Evolutionary conservation across 1,139 yeast species (phyloP).

Genomic region (Suhomyces terraborum): DNA sequence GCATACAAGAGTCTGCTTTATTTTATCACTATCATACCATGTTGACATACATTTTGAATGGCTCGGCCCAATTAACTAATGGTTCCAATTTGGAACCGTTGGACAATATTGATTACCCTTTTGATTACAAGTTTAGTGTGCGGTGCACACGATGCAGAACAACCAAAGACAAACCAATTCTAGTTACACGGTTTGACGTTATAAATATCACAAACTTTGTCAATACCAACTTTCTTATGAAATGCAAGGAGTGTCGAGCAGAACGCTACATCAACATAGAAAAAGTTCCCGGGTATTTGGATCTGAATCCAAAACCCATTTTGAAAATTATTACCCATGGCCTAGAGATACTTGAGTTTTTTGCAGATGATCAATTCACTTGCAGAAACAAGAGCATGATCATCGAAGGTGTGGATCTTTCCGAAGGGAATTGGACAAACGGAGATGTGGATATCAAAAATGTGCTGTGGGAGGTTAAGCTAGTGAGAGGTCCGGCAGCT

Average conservation of each 20-base stretch:
- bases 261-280: conserved; percentile 21
- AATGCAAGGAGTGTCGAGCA: conserved; percentile 22
- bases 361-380: conserved; percentile 23
- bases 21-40: conserved; percentile 6
- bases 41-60: conserved; percentile 11
- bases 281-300: conserved; percentile 15
- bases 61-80: conserved; percentile 20
- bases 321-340: conserved; percentile 23
- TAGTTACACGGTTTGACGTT: conserved; percentile 21
- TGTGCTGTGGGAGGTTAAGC: conserved; percentile 16
- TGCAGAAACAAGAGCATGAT: conserved; percentile 17
- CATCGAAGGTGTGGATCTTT: conserved; percentile 22
- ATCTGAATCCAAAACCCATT: conserved; percentile 15
- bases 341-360: conserved; percentile 20
- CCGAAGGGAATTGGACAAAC: conserved; percentile 23
- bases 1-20: too few species aligned
- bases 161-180: conserved; percentile 22
- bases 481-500: conserved; percentile 7
- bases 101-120: conserved; percentile 20
- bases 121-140: conserved; percentile 23
- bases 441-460: conserved; percentile 21
- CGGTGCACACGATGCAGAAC: conserved; percentile 23
- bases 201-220: conserved; percentile 21
- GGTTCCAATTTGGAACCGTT: conserved; percentile 22
- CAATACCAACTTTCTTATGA: conserved; percentile 23